Base-by-base conservation (phyloP, 2,329 filamentous ascomycete genomes). In the Spiromastix sp. region DNA sequence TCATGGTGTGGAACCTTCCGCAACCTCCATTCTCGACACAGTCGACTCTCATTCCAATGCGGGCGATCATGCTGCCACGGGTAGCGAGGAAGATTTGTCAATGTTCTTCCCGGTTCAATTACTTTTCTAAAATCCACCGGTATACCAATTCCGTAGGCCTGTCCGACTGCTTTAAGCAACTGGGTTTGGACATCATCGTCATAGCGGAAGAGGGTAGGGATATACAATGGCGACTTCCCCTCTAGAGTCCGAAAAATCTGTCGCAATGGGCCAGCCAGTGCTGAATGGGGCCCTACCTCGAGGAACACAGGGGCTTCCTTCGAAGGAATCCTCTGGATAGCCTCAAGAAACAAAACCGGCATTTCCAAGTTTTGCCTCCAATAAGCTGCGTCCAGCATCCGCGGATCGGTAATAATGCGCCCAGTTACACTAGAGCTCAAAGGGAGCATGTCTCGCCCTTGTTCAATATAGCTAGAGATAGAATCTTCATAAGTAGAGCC, bases 261-360 rank as follows among this genome's bases (percentile, higher is more conserved):
- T 9, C 30, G 36, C 5, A 52, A 36, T 0, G 52, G 51, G 3
- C 48, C 47, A 10, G 43, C 41, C 7, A 56, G 27, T 6, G 51
- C 51, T 5, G 44, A 37, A 13, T 56, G 53, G 1, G 52, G 54
- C 2, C 54, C 54, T 21, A 56, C 45, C 19, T 56, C 54, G 11
- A 56, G 12, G 4, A 43, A 17, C 13, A 31, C 13, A 7, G 21
- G 7, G 21, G 7, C n/a, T 24, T 24, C 7, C 7, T 7, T 24
- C 21, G 7, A 7, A 7, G 19, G 5, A 31, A 31, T 17, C 6
- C n/a, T 4, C 22, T 11, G 20, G 11, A 48, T 16, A 5, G 44
- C 45, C 4, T 36, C n/a, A 12, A 30, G 26, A 26, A 51, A 51
- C 3, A 30, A 19, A 3, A 54, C 50, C 3, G 46, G 38, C 2